Base-by-base conservation (phyloP, 2,329 filamentous ascomycete genomes). In the Huntiella abstrusa region DNA sequence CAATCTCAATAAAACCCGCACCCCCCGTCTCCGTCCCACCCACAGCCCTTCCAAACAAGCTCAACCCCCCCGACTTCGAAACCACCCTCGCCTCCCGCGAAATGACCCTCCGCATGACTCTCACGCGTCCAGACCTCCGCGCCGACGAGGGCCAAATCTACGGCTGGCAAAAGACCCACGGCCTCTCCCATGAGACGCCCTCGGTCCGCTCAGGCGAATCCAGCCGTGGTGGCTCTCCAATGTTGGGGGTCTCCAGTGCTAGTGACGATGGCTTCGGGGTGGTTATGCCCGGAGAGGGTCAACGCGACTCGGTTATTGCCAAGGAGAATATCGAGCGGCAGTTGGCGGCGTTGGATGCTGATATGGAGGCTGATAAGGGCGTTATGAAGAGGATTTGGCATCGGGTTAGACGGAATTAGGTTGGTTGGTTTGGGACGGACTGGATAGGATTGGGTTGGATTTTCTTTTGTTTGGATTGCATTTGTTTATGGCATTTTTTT, bases 31-130 rank as follows among this genome's bases (percentile, higher is more conserved):
- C 22, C 22, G 22, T 6, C 22, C 22, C 22, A 28, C 22, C 22
- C 0, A 69, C 71, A 33, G 80, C 75, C 47, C 11, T 28, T 15
- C 38, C 38, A 73, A 39, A 47, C 35, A 41, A 43, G 22, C 45
- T 33, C 1, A 46, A 47, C 32, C 43, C 45, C 10, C 34, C 45
- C 16, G 49, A 50, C 38, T 50, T 50, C 19, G 49, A 47, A 33
- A 46, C 43, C 5, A 45, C 45, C 6, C 41, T 47, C 12, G 45
- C 49, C 16, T 43, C 45, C 19, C 57, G 87, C 33, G 87, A 96
- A 60, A 95, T 95, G 87, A 96, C 91, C 2, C 64, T 96, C 42
- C 83, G 87, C 42, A 93, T 96, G 86, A 96, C 88, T 0, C 70
- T 96, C 46, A 96, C 91, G 3, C 71, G 87, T 41, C 83, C 86